Conservation (phyloP, 495 filamentous ascomycete genomes). For the Aspergillus sclerotiicarbonarius region DNA sequence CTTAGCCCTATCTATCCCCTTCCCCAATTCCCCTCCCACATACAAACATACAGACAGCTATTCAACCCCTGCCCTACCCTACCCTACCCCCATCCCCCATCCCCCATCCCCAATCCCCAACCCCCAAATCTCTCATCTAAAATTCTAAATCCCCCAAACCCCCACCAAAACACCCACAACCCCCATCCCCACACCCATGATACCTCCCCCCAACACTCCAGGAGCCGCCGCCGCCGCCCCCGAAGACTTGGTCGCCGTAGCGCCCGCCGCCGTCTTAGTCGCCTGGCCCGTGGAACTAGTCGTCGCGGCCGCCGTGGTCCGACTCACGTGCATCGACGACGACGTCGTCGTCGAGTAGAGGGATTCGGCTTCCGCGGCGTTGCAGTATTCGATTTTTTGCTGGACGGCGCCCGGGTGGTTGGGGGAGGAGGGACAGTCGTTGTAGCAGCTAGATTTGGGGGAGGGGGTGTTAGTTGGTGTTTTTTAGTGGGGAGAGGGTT, state of each 20-base stretch:
- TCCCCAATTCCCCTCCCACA: neutral
- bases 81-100: neutral
- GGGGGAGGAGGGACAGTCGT: slow-evolving; percentile 36
- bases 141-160: neutral
- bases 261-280: neutral
- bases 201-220: slow-evolving; percentile 12
- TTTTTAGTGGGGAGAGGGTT: neutral
- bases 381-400: slow-evolving; percentile 31
- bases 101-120: neutral
- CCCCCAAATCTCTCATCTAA: neutral
- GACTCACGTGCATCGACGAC: neutral
- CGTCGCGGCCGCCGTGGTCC: slow-evolving; percentile 14
- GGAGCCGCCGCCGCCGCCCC: slow-evolving; percentile 20
- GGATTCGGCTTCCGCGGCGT: slow-evolving; percentile 29
- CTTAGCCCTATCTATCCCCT: too few species aligned
- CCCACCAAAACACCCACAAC: neutral
- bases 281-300: slow-evolving; percentile 5
- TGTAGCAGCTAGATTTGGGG: slow-evolving; percentile 44
- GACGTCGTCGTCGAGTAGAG: slow-evolving; percentile 10
- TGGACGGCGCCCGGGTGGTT: slow-evolving; percentile 24
- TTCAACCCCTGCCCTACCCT: neutral
- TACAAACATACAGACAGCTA: neutral
- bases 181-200: slow-evolving; percentile 13
- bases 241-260: slow-evolving; percentile 16
- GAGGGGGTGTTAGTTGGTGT: too few species aligned